Evolutionary conservation across 352 stramenopile genomes (phyloP), one percentile per base, ranked within the genome.

Genomic region (Achlya hypogyna): DNA sequence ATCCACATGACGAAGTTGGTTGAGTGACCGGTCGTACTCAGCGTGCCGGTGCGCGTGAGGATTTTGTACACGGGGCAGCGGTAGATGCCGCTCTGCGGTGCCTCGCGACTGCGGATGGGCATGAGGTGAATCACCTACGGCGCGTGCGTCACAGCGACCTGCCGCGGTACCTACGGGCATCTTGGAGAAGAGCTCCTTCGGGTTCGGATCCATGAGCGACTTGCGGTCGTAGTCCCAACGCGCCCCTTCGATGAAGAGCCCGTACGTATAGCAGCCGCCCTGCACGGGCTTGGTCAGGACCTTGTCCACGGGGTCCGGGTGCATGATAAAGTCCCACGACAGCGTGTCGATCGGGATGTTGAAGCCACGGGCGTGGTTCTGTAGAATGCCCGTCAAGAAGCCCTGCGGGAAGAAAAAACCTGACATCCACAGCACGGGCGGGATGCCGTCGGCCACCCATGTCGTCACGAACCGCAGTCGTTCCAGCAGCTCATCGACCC

Each of bases 1-100:
- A 98, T 96, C 95, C 94, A 98, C 71, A 98, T 97, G 62, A 98
- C 87, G 76, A 98, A 98, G 80, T 98, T 98, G 27, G 95, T 98
- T 34, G 87, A 97, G 72, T 98, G 95, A 43, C 95, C 95, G 0
- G 95, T 98, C 18, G 95, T 98, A 1, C 91, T 97, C 16, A 98
- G 74, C 38, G 90, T 98, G 29, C 95, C 95, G 56, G 87, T 75
- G 27, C 89, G 78, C 25, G 80, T 92, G 35, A 97, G 73, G 23
- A 95, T 87, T 75, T 97, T 97, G 71, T 97, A 97, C 22, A 96
- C 79, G 3, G 89, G 89, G 53, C 86, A 95, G 40, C 84, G 78
- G 60, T 97, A 97, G 29, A 97, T 82, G 29, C 82, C 82, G 22
- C 75, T 71, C 2, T 72, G 70, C 0, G 77, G 72, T 9, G 75